Conservation (phyloP, 208 protist genomes). For the Willaertia magna region DNA sequence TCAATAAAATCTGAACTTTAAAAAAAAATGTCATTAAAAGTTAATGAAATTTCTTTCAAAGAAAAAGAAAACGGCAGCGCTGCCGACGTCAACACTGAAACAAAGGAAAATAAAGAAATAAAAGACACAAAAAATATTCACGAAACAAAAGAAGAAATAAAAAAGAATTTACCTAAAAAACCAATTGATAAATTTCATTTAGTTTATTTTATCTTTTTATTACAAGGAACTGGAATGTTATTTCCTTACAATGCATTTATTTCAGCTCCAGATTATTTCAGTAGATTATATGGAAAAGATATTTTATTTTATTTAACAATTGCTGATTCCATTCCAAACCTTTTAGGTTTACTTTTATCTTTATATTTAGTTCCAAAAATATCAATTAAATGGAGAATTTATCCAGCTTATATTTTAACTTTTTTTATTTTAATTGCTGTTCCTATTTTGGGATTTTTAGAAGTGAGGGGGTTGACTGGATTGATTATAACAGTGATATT, state of each 20-base stretch:
- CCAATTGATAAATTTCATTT: background rate
- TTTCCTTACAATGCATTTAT: constrained; percentile 68
- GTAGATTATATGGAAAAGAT: constrained; percentile 49
- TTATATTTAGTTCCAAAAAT: background rate
- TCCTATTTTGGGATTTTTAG: constrained; percentile 39
- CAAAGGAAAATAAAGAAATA: no score
- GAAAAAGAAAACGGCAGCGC: no score
- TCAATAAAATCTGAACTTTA: no score
- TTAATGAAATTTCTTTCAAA: no score
- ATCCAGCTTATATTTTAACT: background rate
- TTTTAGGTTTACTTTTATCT: background rate
- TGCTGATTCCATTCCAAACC: constrained; percentile 16
- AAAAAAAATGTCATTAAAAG: no score
- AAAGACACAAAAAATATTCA: no score
- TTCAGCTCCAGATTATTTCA: constrained; percentile 57
- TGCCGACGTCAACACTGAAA: no score
- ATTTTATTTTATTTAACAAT: constrained; percentile 11
- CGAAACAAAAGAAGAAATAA: no score
- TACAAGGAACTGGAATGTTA: constrained; percentile 60
- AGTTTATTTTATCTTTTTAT: background rate
- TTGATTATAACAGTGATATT: constrained; percentile 52
- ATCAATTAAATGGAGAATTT: background rate
- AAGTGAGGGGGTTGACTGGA: constrained; percentile 37
- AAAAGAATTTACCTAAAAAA: no score
- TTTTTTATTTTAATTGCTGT: constrained; percentile 25